phyloP scores from a whole-genome alignment of 257 asterid species.

The Galeopsis tetrahit region DNA sequence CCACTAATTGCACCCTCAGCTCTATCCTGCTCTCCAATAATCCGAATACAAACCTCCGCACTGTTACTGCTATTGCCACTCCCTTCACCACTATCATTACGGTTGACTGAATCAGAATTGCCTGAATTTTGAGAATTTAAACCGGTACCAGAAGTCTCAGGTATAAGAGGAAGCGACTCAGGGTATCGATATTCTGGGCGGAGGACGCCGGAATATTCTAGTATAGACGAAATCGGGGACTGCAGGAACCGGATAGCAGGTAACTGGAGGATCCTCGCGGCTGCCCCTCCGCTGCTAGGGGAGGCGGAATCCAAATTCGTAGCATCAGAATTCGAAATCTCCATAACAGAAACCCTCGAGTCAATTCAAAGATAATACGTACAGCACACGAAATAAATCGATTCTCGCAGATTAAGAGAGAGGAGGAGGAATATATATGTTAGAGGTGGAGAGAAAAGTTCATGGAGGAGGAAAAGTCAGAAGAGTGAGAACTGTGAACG shows the following conservation, averaged over 20 bases:
- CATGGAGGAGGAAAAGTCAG: conserved; percentile 37
- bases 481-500: conserved; percentile 36
- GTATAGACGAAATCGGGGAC: conserved; percentile 61
- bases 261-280: conserved; percentile 44
- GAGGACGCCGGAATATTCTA: conserved; percentile 71
- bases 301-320: conserved; percentile 41
- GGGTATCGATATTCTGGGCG: conserved; percentile 54
- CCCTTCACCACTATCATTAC: conserved; percentile 32
- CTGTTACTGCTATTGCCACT: conserved; percentile 34
- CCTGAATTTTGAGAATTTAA: conserved; percentile 29
- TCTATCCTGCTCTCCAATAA: conserved; percentile 55
- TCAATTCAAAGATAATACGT: neutral
- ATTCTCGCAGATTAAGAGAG: conserved; percentile 39
- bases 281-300: conserved; percentile 45
- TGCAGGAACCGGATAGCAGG: conserved; percentile 52
- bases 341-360: conserved; percentile 44
- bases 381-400: conserved; percentile 9
- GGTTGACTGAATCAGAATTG: conserved; percentile 25
- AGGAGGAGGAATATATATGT: conserved; percentile 30
- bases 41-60: conserved; percentile 85
- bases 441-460: conserved; percentile 29
- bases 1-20: conserved; percentile 41
- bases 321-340: conserved; percentile 50
- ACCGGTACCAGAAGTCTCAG: conserved; percentile 31
- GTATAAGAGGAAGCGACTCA: conserved; percentile 51